phyloP scores from a whole-genome alignment of 2,329 filamentous ascomycete species.

The Monosporascus sp. region DNA sequence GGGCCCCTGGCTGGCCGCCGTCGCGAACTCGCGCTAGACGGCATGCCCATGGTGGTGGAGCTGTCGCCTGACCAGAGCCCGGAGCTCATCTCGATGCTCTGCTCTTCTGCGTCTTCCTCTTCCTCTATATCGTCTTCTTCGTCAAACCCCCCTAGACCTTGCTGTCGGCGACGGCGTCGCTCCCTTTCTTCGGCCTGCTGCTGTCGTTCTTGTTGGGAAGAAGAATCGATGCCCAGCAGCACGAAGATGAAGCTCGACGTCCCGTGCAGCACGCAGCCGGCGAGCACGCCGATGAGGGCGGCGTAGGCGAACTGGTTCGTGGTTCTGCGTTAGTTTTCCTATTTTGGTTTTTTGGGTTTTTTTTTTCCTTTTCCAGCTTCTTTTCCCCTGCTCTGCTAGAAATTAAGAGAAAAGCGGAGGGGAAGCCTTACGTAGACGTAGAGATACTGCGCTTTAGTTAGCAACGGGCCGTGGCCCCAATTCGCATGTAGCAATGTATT shows the following conservation, averaged over 20 bases:
- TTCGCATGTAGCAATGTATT: neutral
- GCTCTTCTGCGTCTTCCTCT: neutral
- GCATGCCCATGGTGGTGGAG: slow-evolving; percentile 2
- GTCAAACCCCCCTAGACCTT: neutral
- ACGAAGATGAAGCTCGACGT: slow-evolving; percentile 23
- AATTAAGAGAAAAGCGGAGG: neutral
- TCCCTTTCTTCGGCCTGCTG: neutral
- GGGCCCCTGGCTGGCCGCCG: neutral
- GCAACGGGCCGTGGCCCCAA: neutral
- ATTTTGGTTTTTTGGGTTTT: no score
- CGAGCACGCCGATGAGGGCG: slow-evolving; percentile 21
- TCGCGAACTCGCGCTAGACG: neutral
- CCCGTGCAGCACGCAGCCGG: slow-evolving; percentile 19
- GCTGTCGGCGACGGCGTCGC: neutral
- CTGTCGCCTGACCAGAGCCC: slow-evolving; percentile 5
- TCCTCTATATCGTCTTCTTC: slow-evolving; percentile 7
- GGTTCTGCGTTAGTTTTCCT: slow-evolving; percentile 1
- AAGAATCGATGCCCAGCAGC: slow-evolving; percentile 18
- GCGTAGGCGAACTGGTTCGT: slow-evolving; percentile 22
- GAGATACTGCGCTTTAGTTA: slow-evolving; percentile 18
- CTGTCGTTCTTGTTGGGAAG: slow-evolving; percentile 8
- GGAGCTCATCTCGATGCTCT: neutral
- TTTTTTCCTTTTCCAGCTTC: neutral
- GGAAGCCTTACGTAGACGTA: slow-evolving; percentile 25
- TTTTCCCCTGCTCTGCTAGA: neutral